Conservation (phyloP, 2,329 filamentous ascomycete species). For the Pseudocercospora fuligena region DNA sequence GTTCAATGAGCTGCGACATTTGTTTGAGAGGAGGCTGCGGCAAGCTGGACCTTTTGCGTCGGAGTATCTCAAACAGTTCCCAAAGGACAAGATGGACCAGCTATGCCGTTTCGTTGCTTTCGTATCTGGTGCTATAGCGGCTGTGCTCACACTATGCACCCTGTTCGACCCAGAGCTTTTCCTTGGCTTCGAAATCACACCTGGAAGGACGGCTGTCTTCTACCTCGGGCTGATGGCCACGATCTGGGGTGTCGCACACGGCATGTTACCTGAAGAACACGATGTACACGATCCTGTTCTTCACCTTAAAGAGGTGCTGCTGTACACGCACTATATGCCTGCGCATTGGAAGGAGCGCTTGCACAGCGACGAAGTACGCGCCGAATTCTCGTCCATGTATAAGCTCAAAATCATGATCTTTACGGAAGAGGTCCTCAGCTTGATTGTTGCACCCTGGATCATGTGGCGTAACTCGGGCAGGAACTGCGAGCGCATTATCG, state of each 20-base stretch:
- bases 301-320: conserved; percentile 83
- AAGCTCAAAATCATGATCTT: conserved; percentile 93
- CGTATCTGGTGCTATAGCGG: conserved; percentile 81
- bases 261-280: conserved; percentile 81
- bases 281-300: conserved; percentile 90
- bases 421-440: conserved; percentile 57
- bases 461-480: conserved; percentile 84
- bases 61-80: conserved; percentile 93
- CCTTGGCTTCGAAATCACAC: conserved; percentile 87
- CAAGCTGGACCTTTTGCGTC: conserved; percentile 95
- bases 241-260: conserved; percentile 81
- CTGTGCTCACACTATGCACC: conserved; percentile 81
- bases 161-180: conserved; percentile 91
- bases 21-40: conserved; percentile 86
- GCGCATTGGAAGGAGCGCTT: conserved; percentile 85
- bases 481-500: conserved; percentile 89
- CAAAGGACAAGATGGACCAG: conserved; percentile 90
- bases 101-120: conserved; percentile 84
- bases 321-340: conserved; percentile 91
- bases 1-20: conserved; percentile 93
- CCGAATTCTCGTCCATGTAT: conserved; percentile 87
- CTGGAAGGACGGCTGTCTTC: conserved; percentile 85
- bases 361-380: conserved; percentile 92
- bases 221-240: conserved; percentile 83
- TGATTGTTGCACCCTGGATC: conserved; percentile 88